Percentiles rank a stretch among this genome's conserved stretches.
Evolutionary conservation across 2,329 filamentous ascomycete genomes (phyloP).

Genomic region (Aspergillus ustus): DNA sequence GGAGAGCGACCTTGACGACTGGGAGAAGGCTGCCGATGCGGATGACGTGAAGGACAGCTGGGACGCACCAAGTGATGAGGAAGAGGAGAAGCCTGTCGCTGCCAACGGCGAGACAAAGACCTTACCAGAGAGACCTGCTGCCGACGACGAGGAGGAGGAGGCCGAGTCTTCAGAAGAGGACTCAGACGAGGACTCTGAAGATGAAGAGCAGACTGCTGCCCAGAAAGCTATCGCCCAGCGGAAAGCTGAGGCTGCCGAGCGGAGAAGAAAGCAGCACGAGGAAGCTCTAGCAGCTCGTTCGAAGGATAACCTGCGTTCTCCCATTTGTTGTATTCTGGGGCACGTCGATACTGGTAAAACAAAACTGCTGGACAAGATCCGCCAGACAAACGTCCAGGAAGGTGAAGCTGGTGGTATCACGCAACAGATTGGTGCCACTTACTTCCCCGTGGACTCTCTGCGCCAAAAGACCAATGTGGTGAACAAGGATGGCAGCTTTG

Average conservation of each 20-base stretch:
- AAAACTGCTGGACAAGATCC: constrained; percentile 98
- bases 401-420: constrained; percentile 99
- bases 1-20: constrained; percentile 71
- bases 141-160: constrained; percentile 34
- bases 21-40: constrained; percentile 80
- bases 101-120: constrained; percentile 17
- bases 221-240: constrained; percentile 73
- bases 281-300: constrained; percentile 89
- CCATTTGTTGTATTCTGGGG: constrained; percentile 99
- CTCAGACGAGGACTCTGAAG: constrained; percentile 61
- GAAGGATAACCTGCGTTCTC: constrained; percentile 91
- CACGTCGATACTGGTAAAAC: constrained; percentile 99
- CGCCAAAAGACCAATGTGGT: constrained; percentile 91
- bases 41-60: constrained; percentile 90
- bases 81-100: constrained; percentile 58
- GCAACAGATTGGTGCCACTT: constrained; percentile 98
- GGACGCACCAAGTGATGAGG: constrained; percentile 68
- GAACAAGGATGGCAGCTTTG: constrained; percentile 86
- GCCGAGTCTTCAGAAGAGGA: constrained; percentile 53
- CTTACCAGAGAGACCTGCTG: constrained; percentile 26
- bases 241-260: constrained; percentile 87
- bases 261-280: constrained; percentile 87
- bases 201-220: constrained; percentile 74
- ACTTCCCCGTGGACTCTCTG: constrained; percentile 95
- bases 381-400: constrained; percentile 98